A percentile compares a stretch with the other conserved stretches of the same genome.
Evolutionary conservation across 352 stramenopile genomes (phyloP).

Genomic region (Ophiocytium majus): DNA sequence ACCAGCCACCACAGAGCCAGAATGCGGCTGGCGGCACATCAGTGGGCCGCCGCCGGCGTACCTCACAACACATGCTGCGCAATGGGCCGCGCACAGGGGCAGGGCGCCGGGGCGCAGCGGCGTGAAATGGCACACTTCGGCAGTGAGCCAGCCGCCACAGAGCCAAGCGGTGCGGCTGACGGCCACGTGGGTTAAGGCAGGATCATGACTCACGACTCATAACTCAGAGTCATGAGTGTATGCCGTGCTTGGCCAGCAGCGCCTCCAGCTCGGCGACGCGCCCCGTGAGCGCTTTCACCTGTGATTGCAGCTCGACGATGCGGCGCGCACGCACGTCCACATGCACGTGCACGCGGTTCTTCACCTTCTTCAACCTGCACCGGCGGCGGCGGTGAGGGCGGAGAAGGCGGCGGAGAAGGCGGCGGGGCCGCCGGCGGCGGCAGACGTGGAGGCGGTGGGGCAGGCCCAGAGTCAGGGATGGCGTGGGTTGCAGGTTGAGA

Average conservation of each 20-base stretch:
- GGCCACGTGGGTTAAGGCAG: too few species aligned
- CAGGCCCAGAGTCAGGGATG: not conserved
- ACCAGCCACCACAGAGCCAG: too few species aligned
- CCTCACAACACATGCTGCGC: too few species aligned
- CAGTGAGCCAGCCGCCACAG: too few species aligned
- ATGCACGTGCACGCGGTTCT: conserved; percentile 52
- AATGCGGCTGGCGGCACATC: too few species aligned
- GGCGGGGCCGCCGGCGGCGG: not conserved
- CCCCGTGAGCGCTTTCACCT: not conserved
- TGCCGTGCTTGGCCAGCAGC: not conserved
- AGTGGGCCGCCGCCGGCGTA: too few species aligned
- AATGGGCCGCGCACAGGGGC: too few species aligned
- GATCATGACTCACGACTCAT: too few species aligned
- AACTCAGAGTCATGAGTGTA: too few species aligned
- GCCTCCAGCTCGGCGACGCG: conserved; percentile 15
- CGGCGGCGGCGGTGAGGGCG: not conserved
- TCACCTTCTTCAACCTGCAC: conserved; percentile 30
- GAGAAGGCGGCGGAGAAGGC: not conserved
- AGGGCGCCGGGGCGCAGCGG: too few species aligned
- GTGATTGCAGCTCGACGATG: conserved; percentile 30
- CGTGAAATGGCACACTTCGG: too few species aligned
- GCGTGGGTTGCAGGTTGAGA: not conserved
- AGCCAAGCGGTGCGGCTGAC: too few species aligned
- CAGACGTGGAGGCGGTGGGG: not conserved
- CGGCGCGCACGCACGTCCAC: conserved; percentile 39